Conservation (phyloP, 495 filamentous ascomycete species). For the Niebla homalea region DNA sequence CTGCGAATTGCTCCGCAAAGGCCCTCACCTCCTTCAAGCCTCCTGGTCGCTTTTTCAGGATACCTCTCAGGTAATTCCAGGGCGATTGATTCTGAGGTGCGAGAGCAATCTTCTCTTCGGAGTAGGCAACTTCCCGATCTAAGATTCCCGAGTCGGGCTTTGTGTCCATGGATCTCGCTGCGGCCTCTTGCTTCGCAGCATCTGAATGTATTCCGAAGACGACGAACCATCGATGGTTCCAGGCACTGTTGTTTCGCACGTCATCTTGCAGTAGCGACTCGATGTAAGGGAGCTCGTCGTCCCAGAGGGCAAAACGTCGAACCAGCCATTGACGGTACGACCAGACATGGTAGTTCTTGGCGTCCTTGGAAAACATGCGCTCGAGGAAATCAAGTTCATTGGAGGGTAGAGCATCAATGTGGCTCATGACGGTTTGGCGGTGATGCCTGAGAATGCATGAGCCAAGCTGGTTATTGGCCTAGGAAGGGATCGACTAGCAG, state of each 20-base stretch:
- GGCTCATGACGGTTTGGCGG: conserved; percentile 68
- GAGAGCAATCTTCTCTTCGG: conserved; percentile 51
- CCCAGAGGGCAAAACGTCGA: conserved; percentile 63
- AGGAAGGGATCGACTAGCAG: background rate
- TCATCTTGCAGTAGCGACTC: conserved; percentile 59
- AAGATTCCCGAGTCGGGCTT: conserved; percentile 47
- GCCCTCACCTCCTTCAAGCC: conserved; percentile 42
- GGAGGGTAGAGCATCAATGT: conserved; percentile 41
- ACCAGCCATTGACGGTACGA: conserved; percentile 90
- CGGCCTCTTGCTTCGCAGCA: conserved; percentile 10
- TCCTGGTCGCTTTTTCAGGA: conserved; percentile 50
- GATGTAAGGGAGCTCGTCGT: conserved; percentile 54
- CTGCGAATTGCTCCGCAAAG: conserved; percentile 56
- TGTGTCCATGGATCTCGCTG: conserved; percentile 21
- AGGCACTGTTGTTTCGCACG: conserved; percentile 89
- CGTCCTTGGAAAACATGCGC: conserved; percentile 69
- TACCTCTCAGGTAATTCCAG: conserved; percentile 82
- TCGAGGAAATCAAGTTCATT: conserved; percentile 64
- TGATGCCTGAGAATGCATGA: conserved; percentile 50
- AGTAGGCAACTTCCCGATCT: conserved; percentile 62
- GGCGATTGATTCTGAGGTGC: conserved; percentile 89
- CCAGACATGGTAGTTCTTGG: conserved; percentile 99
- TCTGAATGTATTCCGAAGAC: conserved; percentile 50
- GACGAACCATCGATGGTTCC: conserved; percentile 91
- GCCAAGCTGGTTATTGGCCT: background rate